Conservation (phyloP, 352 stramenopile genomes). For the Lagenidium giganteum region DNA sequence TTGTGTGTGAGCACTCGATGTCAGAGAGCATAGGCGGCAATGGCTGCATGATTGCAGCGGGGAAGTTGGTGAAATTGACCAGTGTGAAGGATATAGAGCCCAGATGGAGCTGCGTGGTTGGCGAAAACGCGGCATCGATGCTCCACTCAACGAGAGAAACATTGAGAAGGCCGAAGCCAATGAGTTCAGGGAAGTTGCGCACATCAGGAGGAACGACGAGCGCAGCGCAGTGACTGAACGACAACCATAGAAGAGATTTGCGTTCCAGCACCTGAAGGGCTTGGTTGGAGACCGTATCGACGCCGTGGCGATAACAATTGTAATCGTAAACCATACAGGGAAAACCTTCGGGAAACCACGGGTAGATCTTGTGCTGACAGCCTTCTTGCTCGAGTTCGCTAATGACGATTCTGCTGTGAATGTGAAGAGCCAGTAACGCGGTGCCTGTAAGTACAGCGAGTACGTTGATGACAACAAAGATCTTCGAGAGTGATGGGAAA, state of each 20-base stretch:
- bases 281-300: not conserved
- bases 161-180: slow-evolving; percentile 29
- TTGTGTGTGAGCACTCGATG: slow-evolving; percentile 19
- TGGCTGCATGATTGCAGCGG: slow-evolving; percentile 8
- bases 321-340: slow-evolving; percentile 9
- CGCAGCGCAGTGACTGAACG: slow-evolving; percentile 24
- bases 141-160: slow-evolving; percentile 20
- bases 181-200: slow-evolving; percentile 18
- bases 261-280: slow-evolving; percentile 2
- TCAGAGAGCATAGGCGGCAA: slow-evolving; percentile 17
- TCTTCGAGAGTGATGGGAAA: too few relatives aligned
- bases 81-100: slow-evolving; percentile 16
- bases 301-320: slow-evolving; percentile 9
- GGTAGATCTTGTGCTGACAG: slow-evolving; percentile 7
- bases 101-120: slow-evolving; percentile 11
- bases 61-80: slow-evolving; percentile 25
- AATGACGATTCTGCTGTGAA: too few relatives aligned
- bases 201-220: slow-evolving; percentile 12
- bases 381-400: not conserved
- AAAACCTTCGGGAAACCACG: slow-evolving; percentile 7
- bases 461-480: slow-evolving; percentile 2
- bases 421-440: not conserved
- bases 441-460: too few relatives aligned
- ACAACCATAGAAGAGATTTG: slow-evolving; percentile 3
- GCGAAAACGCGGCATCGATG: slow-evolving; percentile 14